These are phyloP conservation scores for Eucalyptus cloeziana DNA, from an alignment of 345 rosid genomes.

Conservation along the genomic window DNA sequence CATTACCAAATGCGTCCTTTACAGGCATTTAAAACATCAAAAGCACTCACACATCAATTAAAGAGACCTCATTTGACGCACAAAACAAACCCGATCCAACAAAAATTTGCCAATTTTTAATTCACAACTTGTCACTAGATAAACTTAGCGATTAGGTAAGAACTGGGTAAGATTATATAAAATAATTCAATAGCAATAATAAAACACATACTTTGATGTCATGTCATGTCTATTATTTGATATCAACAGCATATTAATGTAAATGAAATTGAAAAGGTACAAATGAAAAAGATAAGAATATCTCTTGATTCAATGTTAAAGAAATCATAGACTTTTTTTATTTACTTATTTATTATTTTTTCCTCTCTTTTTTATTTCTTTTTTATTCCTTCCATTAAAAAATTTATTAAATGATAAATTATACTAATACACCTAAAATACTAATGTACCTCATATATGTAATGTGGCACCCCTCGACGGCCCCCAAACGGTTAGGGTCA, in stretches of 20 bases:
- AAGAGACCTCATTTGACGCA: not conserved
- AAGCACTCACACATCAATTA: not conserved
- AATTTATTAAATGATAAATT: not conserved
- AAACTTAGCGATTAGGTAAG: not conserved
- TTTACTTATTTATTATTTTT: not conserved
- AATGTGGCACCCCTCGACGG: no score
- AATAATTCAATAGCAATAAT: not conserved
- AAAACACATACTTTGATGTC: not conserved
- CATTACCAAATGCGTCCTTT: fast-evolving
- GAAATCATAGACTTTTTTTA: not conserved
- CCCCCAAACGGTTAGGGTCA: no score
- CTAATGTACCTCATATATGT: not conserved
- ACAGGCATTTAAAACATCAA: not conserved
- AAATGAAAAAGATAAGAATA: no score
- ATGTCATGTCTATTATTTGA: not conserved
- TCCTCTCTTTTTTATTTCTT: not conserved
- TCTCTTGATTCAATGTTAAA: not conserved
- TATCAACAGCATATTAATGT: no score
- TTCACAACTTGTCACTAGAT: not conserved
- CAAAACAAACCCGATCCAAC: not conserved
- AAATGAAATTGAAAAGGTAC: not conserved
- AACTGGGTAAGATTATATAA: no score
- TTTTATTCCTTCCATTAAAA: not conserved
- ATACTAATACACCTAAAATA: not conserved
- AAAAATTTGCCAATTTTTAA: not conserved